Evolutionary conservation across 2,329 filamentous ascomycete species (phyloP), one percentile per base, ranked within the genome.

Genomic region (Cucurbitaria berberidis): DNA sequence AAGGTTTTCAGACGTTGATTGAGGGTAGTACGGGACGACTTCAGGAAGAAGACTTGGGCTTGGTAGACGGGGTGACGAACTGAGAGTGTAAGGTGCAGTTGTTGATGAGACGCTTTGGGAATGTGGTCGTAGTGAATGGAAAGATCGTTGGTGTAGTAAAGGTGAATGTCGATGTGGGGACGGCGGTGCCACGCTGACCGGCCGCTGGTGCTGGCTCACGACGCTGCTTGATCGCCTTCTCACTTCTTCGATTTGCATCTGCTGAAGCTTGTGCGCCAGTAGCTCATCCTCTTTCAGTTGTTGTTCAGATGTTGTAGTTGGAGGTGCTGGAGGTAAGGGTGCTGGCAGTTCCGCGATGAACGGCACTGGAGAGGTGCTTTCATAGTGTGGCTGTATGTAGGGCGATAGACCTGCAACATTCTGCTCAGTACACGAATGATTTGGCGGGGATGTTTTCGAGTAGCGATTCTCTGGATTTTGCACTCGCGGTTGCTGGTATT

Each of bases 281-380:
- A 63, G 47, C 51, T 69, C 66, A 51, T 74, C 70, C 32, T 72
- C 62, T 19, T 52, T 69, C 22, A 73, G 36, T 27, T 74, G 69
- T 44, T 67, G 55, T n/a, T 59, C 47, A 3, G 69, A 36, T 11
- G 69, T 71, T 13, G 60, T 59, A 7, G 67, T 72, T 15, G 52
- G 57, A 30, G 66, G 68, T 13, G 60, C 63, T 29, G 60, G 40
- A n/a, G 69, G 67, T 24, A 67, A 40, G 6, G 68, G 61, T 2
- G 69, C 66, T 16, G 67, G 63, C 5, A 74, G 55, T 47, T 73
- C 70, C 42, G 69, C 67, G 29, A 72, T 62, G 1, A 63, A 15
- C 7, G 58, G 52, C 8, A 43, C 21, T 9, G 56, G 38, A 13
- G 54, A 27, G 10, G 46, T 26, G 8, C 24, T 47, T 38, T 47